Percentiles rank a stretch among this genome's conserved stretches.
These are phyloP conservation scores for Drechslerella coelobrocha DNA, from an alignment of 2,329 filamentous ascomycete genomes.

Conservation along the genomic window DNA sequence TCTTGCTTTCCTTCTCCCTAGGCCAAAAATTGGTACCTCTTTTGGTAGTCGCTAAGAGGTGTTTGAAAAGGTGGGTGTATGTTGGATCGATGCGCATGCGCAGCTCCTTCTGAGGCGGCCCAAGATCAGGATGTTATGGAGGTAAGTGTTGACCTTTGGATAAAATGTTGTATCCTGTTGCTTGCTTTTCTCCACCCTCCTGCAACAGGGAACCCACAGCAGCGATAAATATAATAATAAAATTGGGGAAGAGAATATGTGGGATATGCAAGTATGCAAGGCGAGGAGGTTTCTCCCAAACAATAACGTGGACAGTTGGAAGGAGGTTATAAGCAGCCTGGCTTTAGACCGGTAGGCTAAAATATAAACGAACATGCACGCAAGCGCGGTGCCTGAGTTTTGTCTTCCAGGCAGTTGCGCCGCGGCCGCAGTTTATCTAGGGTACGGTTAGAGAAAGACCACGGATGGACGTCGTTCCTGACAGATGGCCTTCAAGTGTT, in stretches of 20 bases:
- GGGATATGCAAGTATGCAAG: conserved; percentile 21
- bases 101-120: conserved; percentile 25
- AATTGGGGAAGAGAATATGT: conserved; percentile 38
- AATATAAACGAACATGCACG: conserved; percentile 20
- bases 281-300: conserved; percentile 31
- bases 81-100: conserved; percentile 34
- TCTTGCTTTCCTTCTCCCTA: conserved; percentile 14
- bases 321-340: conserved; percentile 39
- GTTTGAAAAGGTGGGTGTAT: conserved; percentile 38
- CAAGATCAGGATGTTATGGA: conserved; percentile 40
- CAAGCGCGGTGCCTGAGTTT: conserved; percentile 44
- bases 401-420: conserved; percentile 22
- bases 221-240: conserved; percentile 29
- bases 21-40: conserved; percentile 20
- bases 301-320: conserved; percentile 50
- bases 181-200: conserved; percentile 14
- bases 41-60: conserved; percentile 32
- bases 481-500: conserved; percentile 27
- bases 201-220: conserved; percentile 14
- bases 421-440: conserved; percentile 15
- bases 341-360: conserved; percentile 2
- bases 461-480: conserved; percentile 25
- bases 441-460: conserved; percentile 3
- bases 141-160: conserved; percentile 38
- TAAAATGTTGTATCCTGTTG: conserved; percentile 44